Evolutionary conservation across 768 basidiomycete genomes (phyloP), one percentile per base, ranked within the genome.

Genomic region (Mycena polygramma): DNA sequence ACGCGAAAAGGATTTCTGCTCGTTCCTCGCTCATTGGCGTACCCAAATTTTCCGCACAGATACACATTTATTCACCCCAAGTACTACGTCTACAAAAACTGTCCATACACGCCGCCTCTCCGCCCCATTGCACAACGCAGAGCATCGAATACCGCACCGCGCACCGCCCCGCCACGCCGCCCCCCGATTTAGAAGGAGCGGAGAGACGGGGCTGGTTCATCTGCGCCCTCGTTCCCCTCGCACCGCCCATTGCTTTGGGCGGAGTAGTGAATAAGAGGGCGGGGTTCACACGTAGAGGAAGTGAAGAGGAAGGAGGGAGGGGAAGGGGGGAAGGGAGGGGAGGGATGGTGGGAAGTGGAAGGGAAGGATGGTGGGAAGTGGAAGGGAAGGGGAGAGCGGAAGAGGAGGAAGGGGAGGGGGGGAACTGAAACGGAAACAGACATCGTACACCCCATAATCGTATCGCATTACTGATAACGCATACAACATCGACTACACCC

Each of bases 151-250:
- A 13, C 41, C 17, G 45, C 45, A 19, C 51, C 57, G 22, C 22
- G 22, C 22, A 58, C 57, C 22, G 13, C 57, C 57, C 41, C 39
- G 15, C 14, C 41, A 13, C 43, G 11, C 57, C 43, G 57, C 57
- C 36, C 41, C 57, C 43, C 57, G 57, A 58, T 52, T 65, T 63
- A 54, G 55, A 64, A 64, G 45, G 45, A 14, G 30, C 41, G 57
- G 54, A 71, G 70, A 68, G 78, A 72, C 24, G 39, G 8, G 43
- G 43, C 43, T 69, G 69, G 30, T 89, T 73, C 69, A 86, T 92
- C 82, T 93, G 72, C 90, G 91, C 92, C 92, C 88, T 89, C 75
- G 91, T 94, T 93, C 92, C 92, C 92, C 92, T 93, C 91, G 76
- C 91, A 84, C 78, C 80, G 81, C 77, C 86, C 84, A 85, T 82